These are phyloP conservation scores for Panus rudis DNA, from an alignment of 768 basidiomycete species.

Conservation along the genomic window DNA sequence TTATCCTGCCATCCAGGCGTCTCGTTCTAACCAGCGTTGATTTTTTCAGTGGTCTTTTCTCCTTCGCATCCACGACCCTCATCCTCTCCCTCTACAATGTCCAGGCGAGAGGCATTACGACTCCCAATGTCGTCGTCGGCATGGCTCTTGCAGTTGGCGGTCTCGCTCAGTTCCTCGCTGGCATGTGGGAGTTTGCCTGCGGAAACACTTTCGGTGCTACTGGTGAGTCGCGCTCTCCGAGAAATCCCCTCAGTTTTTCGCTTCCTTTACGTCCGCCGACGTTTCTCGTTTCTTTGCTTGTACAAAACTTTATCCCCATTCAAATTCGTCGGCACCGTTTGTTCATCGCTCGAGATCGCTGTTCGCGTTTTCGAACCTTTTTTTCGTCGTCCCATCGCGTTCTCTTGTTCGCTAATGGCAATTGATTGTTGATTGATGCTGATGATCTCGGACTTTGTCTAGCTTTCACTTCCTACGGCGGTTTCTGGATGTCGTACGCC, in stretches of 20 bases:
- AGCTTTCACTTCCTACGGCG: constrained; percentile 82
- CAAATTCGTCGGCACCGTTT: background rate
- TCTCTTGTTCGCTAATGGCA: too few species aligned
- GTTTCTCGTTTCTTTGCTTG: too few species aligned
- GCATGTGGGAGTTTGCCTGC: constrained; percentile 63
- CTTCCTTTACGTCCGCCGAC: too few species aligned
- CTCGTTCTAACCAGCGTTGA: constrained; percentile 7
- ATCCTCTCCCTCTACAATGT: constrained; percentile 73
- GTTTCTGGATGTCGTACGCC: constrained; percentile 85
- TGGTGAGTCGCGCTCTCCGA: constrained; percentile 36
- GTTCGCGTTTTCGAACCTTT: background rate
- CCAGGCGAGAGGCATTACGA: constrained; percentile 40
- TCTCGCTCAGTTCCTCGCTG: constrained; percentile 78
- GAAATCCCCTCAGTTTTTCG: too few species aligned
- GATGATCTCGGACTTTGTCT: too few species aligned
- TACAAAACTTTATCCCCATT: too few species aligned
- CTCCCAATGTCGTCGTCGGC: constrained; percentile 71
- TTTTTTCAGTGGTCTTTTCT: constrained; percentile 57
- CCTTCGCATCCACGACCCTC: constrained; percentile 79
- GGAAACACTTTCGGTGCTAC: constrained; percentile 69
- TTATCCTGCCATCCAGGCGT: constrained; percentile 1
- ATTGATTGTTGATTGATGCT: too few species aligned
- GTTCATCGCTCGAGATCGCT: background rate
- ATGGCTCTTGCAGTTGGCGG: constrained; percentile 87
- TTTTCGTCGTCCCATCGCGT: too few species aligned